Evolutionary conservation across 495 filamentous ascomycete genomes (phyloP).

Genomic region (Parathielavia hyrcaniae): DNA sequence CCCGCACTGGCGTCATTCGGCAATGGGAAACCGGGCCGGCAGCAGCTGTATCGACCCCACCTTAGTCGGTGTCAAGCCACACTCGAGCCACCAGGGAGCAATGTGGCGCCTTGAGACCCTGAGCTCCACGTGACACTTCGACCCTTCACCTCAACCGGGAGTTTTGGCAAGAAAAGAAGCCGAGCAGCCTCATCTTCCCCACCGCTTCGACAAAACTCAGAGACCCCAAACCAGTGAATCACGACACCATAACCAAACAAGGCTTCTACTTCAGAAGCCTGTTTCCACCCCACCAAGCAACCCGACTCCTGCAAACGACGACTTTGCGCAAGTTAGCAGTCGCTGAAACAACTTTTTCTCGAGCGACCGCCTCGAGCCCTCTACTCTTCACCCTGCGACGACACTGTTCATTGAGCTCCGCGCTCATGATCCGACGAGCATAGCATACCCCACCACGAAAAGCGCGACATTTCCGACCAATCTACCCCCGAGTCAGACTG

Average conservation of each 20-base stretch:
- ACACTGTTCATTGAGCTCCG: not conserved
- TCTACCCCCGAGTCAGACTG: not conserved
- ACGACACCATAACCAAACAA: not conserved
- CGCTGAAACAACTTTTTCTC: not conserved
- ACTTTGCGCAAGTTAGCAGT: not conserved
- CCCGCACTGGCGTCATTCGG: too few relatives aligned
- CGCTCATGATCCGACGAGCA: conserved; percentile 1
- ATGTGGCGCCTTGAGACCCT: not conserved
- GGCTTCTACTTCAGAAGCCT: not conserved
- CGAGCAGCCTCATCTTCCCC: conserved; percentile 1
- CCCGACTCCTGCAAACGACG: not conserved
- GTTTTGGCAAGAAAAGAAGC: conserved; percentile 8
- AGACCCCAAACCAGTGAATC: not conserved
- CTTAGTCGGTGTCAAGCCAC: not conserved
- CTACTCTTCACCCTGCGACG: not conserved
- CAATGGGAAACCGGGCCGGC: too few relatives aligned
- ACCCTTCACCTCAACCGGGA: not conserved
- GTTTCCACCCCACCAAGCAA: not conserved
- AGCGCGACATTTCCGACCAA: not conserved
- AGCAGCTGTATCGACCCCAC: too few relatives aligned
- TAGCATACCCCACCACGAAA: not conserved
- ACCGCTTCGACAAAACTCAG: conserved; percentile 11
- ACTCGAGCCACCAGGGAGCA: not conserved
- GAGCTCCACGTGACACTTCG: conserved; percentile 10
- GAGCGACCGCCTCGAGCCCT: not conserved